Evolutionary conservation across 2,329 filamentous ascomycete species (phyloP).

Genomic region (Aspergillus spinulosporus): DNA sequence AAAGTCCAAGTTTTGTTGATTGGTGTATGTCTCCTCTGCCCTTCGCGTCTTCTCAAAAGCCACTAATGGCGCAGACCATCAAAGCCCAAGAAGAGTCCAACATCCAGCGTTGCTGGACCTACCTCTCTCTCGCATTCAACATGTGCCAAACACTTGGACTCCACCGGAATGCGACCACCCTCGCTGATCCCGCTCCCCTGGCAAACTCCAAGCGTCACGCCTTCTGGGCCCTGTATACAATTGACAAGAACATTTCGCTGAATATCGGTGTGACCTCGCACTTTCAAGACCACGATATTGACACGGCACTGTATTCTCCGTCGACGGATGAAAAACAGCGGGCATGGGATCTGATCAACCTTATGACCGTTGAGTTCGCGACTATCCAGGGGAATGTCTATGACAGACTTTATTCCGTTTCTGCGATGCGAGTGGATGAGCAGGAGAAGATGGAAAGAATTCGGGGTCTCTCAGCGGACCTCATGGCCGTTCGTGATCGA

Average conservation of each 20-base stretch:
- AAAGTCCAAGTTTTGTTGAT: constrained; percentile 27
- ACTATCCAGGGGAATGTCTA: constrained; percentile 28
- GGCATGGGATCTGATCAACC: constrained; percentile 28
- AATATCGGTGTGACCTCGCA: constrained; percentile 28
- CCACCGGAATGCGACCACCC: constrained; percentile 22
- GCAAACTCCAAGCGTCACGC: constrained; percentile 27
- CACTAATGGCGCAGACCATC: constrained; percentile 19
- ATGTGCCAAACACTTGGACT: constrained; percentile 27
- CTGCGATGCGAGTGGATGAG: constrained; percentile 20
- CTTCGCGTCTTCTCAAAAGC: no score
- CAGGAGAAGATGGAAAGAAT: constrained; percentile 20
- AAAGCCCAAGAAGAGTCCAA: constrained; percentile 32
- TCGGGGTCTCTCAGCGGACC: constrained; percentile 23
- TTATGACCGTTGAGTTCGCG: constrained; percentile 26
- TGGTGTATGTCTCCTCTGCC: constrained; percentile 16
- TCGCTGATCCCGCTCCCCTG: constrained; percentile 15
- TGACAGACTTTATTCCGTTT: constrained; percentile 27
- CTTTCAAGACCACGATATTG: constrained; percentile 31
- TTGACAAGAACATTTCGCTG: constrained; percentile 30
- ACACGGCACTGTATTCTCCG: constrained; percentile 22
- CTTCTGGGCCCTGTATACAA: constrained; percentile 30
- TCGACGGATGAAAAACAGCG: constrained; percentile 21
- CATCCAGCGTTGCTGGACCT: constrained; percentile 29
- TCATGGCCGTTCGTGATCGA: constrained; percentile 26
- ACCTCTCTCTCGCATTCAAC: constrained; percentile 27